phyloP scores from a whole-genome alignment of 1,139 yeast genomes.

The Kodamaea alishanica region DNA sequence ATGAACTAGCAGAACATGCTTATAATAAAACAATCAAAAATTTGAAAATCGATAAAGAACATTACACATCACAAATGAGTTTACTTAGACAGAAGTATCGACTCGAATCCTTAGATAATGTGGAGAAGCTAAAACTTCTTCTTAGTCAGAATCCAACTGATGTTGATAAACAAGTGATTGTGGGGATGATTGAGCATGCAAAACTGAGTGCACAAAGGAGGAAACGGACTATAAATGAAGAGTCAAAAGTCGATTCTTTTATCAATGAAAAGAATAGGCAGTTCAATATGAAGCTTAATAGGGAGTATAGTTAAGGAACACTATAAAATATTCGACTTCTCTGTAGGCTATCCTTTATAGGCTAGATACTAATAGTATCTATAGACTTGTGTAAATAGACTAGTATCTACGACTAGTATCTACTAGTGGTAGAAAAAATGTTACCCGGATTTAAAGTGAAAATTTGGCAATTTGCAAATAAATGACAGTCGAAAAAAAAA shows the following conservation, averaged over 20 bases:
- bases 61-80: constrained; percentile 36
- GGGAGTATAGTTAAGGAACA: constrained; percentile 43
- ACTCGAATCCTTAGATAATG: constrained; percentile 5
- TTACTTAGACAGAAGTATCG: constrained; percentile 13
- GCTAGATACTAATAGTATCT: too few relatives aligned
- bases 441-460: too few relatives aligned
- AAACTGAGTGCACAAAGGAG: constrained; percentile 22
- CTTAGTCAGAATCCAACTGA: constrained; percentile 13
- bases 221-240: constrained; percentile 30
- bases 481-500: too few relatives aligned
- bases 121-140: constrained; percentile 7
- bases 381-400: too few relatives aligned
- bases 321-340: too few relatives aligned
- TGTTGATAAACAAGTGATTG: constrained; percentile 24
- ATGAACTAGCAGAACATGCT: constrained; percentile 53
- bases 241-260: constrained; percentile 34
- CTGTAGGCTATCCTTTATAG: too few relatives aligned
- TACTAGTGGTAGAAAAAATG: too few relatives aligned
- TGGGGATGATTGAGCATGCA: constrained; percentile 34
- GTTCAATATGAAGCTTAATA: constrained; percentile 67
- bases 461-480: too few relatives aligned
- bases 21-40: constrained; percentile 46
- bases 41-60: constrained; percentile 38
- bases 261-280: constrained; percentile 77
- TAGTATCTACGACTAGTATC: too few relatives aligned